Base-by-base conservation (phyloP, 768 basidiomycete genomes). In the Russula abietina region DNA sequence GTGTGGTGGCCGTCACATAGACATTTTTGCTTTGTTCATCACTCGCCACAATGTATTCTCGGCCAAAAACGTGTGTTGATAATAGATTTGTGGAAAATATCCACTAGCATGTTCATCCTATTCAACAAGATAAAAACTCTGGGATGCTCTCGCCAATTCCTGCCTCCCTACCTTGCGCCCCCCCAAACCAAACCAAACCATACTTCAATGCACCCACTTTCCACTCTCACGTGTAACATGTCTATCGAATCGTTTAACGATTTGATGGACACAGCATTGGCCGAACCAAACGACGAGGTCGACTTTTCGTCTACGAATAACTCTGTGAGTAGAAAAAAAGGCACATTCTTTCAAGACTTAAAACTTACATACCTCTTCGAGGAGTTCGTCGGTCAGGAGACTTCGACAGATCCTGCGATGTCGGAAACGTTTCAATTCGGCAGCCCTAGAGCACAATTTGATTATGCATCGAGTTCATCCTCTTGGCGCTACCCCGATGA, bases 51-150 rank as follows among this genome's bases (percentile, higher is more conserved):
- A 56, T 16, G 4, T 32, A 12, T 10, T 39, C 22, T 48, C 6
- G 38, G 16, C 7, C 14, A 48, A 49, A 51, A n/a, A 57, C 51
- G 60, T 22, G 10, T 43, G 26, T 33, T 16, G 0, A 30, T 56
- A n/a, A 17, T 39, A 17, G 24, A 51, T 57, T 51, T 61, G 61
- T 57, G 61, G 61, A 30, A 57, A 26, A 41, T 17, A 22, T 41
- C 28, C 28, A 11, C 43, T 22, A 19, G 43, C n/a, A 30, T 28
- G 26, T 28, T 33, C 5, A 30, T 61, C n/a, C n/a, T 38, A 36
- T 24, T 32, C 28, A 2, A n/a, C 48, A 32, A 7, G 16, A 61
- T 57, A 62, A 33, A 57, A 51, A 36, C n/a, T n/a, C n/a, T 32
- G 17, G 4, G 30, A n/a, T 50, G 38, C 36, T 28, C n/a, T 16